Conservation (phyloP, 2,329 filamentous ascomycete species). For the Epichloe scottii region DNA sequence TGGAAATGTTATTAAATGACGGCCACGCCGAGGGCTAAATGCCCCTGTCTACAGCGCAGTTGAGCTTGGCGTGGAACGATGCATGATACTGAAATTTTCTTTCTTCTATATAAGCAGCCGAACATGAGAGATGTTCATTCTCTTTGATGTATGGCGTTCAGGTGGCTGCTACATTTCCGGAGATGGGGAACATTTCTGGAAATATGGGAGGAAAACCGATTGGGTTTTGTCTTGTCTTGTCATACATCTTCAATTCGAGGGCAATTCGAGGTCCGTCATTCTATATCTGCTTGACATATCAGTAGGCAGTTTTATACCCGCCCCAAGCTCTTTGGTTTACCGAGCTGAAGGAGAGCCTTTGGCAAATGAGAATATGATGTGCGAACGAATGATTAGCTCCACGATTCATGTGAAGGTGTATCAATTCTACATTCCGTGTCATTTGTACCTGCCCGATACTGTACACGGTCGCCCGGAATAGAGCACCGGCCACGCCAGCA, state of each 20-base stretch:
- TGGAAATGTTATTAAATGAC: constrained; percentile 88
- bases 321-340: not conserved
- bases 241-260: not conserved
- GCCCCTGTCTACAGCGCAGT: not conserved
- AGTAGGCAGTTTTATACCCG: constrained; percentile 3
- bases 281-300: not conserved
- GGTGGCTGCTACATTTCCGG: not conserved
- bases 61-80: not conserved
- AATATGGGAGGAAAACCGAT: not conserved
- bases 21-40: constrained; percentile 44
- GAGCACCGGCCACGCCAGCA: not conserved
- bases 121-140: not conserved
- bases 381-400: too few species aligned
- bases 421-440: not conserved
- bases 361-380: too few species aligned
- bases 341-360: not conserved
- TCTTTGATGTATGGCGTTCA: not conserved
- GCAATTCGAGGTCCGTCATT: not conserved
- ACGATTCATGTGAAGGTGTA: too few species aligned
- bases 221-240: not conserved
- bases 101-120: not conserved
- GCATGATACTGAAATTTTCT: not conserved
- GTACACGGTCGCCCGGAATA: not conserved
- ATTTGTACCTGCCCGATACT: not conserved
- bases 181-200: not conserved